Percentiles rank a stretch among this genome's conserved stretches.
Conservation (phyloP, 2,329 filamentous ascomycete genomes). For the Botrytis byssoidea region DNA sequence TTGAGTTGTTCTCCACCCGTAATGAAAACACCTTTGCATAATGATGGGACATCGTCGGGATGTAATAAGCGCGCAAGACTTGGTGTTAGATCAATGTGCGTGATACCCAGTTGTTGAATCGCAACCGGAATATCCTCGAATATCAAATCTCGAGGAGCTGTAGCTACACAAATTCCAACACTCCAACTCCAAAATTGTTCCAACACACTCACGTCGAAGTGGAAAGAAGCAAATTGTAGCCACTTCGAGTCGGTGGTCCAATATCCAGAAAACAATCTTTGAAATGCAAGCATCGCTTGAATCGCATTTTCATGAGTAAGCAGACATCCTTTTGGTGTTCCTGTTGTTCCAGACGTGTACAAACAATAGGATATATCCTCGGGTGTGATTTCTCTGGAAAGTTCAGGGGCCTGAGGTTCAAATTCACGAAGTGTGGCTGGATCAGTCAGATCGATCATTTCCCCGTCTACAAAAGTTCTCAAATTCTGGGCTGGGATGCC, state of each 20-base stretch:
- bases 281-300: constrained; percentile 86
- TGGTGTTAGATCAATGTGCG: constrained; percentile 88
- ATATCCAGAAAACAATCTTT: constrained; percentile 70
- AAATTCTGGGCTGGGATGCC: constrained; percentile 45
- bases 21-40: constrained; percentile 85
- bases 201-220: constrained; percentile 90
- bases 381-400: constrained; percentile 29
- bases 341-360: constrained; percentile 43
- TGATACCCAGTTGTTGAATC: constrained; percentile 72
- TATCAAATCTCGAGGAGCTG: constrained; percentile 78
- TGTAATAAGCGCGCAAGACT: constrained; percentile 77
- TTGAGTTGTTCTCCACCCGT: constrained; percentile 87
- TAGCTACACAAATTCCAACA: constrained; percentile 79
- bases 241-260: constrained; percentile 75
- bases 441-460: constrained; percentile 36
- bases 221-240: constrained; percentile 91
- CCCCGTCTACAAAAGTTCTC: constrained; percentile 24
- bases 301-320: constrained; percentile 87
- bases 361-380: constrained; percentile 39
- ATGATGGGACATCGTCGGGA: constrained; percentile 75
- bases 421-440: constrained; percentile 20
- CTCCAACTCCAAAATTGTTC: constrained; percentile 97
- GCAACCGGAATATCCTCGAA: constrained; percentile 76
- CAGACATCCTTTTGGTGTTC: constrained; percentile 57
- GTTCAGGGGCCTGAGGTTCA: constrained; percentile 30